Evolutionary conservation across 768 basidiomycete genomes (phyloP), one percentile per base, ranked within the genome.

Genomic region (Tylopilus sp.): DNA sequence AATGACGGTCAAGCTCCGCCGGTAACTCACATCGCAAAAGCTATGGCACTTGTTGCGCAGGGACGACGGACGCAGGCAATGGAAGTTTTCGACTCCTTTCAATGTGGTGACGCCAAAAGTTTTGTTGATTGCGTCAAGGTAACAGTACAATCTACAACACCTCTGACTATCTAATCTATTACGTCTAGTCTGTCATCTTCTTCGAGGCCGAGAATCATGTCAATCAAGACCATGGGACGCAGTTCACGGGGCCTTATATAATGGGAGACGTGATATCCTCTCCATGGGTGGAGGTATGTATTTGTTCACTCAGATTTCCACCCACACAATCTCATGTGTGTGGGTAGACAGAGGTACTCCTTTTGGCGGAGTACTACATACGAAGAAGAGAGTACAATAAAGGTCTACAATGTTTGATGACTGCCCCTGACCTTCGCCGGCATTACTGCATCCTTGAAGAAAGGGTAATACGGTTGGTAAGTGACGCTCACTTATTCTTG

Each of bases 61-160:
- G 52, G 22, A 38, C 2, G 20, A 8, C 4, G 33, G 25, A 11
- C 18, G 4, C 31, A 26, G 1, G 45, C 33, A 4, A 31, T 41
- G 7, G 3, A 36, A 13, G 38, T 11, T 3, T 40, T 59, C 18
- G 52, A 13, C 6, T 33, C 23, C 13, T 40, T n/a, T 25, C 35
- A 22, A 13, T 20, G 22, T 9, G 33, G 3, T 4, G 23, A 48
- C n/a, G 23, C 15, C 22, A 42, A 18, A 21, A 4, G 7, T 15
- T 58, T 58, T 10, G 25, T 52, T 15, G 33, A 52, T 25, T 55
- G 25, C 15, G 6, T 51, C 25, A 50, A 56, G 54, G 58, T 59
- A 50, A 12, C 17, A 13, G 5, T 1, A 40, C 23, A 28, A 18
- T 13, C 20, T 26, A 13, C 4, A 11, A 12, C 17, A 3, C 17